Base-by-base conservation (phyloP, 169 alveolate genomes). In the Plasmodium gonderi region DNA sequence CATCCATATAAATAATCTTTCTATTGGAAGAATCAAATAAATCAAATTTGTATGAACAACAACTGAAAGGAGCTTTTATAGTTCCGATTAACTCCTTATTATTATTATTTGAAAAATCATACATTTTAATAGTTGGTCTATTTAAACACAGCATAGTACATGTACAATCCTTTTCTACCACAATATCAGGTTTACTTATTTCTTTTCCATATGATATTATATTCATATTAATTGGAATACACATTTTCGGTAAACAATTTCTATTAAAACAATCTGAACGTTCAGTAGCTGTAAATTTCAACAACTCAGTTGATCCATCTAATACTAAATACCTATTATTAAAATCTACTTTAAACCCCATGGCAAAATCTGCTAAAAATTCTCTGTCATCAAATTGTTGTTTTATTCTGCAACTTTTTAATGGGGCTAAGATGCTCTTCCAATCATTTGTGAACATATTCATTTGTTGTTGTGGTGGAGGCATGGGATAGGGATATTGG, bases 401-500 rank as follows among this genome's bases (percentile, higher is more conserved):
- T 29, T 83, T 68, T 47, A 83, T 83, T 83, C 79, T 83, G 31
- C 92, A 83, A 83, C 78, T 33, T 83, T 83, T 69, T 33, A 83
- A 33, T 12, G 92, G 77, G 12, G 83, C 82, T 60, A 83, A 12
- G 68, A 72, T 36, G 77, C 78, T 68, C 65, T 69, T 83, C 92
- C 92, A 83, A 11, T 83, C 92, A 69, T 83, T 83, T 12, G 44
- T 26, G 64, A 83, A 83, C 92, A 83, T 69, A 6, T 49, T 40
- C 92, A 83, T 83, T 83, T 83, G 92, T 60, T 83, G 92, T 44
- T 83, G 92, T 23, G 92, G 92, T 54, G 92, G 92, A 12, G 78
- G 78, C 65, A 83, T 83, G 54, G 82, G 75, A 31, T 72, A 36
- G 3, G 44, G 51, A 47, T 83, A 26, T 31, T 83, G 79, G 36